Evolutionary conservation across 257 asterid genomes (phyloP).

Genomic region (Solanum arcanum): DNA sequence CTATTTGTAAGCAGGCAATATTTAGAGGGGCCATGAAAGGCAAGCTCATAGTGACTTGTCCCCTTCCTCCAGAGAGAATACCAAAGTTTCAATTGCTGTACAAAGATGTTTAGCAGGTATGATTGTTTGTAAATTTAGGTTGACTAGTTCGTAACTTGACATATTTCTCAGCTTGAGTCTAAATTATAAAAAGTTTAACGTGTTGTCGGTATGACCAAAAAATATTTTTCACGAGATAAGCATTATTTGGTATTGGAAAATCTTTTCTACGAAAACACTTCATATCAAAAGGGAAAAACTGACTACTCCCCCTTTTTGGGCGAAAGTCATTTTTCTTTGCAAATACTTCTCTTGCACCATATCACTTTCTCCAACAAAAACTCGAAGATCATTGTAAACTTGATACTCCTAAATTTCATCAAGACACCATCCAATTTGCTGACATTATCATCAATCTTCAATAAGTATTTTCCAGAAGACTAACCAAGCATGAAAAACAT

Average conservation of each 20-base stretch:
- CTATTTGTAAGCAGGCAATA: slow-evolving; percentile 51
- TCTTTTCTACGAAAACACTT: background rate
- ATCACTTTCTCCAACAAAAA: background rate
- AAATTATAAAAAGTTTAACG: background rate
- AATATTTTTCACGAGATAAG: background rate
- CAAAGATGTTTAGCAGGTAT: slow-evolving; percentile 55
- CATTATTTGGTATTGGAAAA: background rate
- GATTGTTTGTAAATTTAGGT: background rate
- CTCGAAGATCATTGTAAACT: background rate
- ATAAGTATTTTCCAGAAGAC: background rate
- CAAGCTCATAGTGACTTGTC: slow-evolving; percentile 77
- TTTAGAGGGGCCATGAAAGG: slow-evolving; percentile 95
- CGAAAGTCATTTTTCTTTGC: background rate
- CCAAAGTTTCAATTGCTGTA: slow-evolving; percentile 80
- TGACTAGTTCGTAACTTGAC: background rate
- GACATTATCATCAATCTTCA: background rate
- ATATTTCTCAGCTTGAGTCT: background rate
- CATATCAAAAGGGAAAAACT: background rate
- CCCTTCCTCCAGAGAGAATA: slow-evolving; percentile 76
- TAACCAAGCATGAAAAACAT: background rate
- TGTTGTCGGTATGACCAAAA: background rate
- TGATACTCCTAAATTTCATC: background rate
- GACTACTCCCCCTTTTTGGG: background rate
- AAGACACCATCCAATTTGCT: background rate
- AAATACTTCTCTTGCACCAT: background rate